Conservation (phyloP, 176 grass and related monocot species). For the Puccinellia tenuiflora region DNA sequence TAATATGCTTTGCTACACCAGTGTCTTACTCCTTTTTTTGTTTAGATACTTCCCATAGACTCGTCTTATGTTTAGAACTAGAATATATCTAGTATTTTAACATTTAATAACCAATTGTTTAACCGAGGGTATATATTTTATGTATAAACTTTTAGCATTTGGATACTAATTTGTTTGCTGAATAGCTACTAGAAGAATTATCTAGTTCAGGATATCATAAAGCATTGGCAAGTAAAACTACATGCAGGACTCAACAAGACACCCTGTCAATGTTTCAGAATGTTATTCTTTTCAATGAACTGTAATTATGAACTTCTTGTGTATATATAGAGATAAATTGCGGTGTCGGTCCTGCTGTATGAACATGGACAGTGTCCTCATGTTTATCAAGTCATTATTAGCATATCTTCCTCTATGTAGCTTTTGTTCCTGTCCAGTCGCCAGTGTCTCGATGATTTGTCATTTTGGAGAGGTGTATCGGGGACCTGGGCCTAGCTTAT, state of each 20-base stretch:
- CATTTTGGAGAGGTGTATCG: background rate
- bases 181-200: background rate
- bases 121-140: background rate
- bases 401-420: slow-evolving; percentile 4
- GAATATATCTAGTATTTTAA: background rate
- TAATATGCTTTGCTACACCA: background rate
- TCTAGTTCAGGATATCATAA: slow-evolving; percentile 12
- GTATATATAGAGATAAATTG: background rate
- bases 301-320: background rate
- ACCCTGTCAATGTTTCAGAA: background rate
- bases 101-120: background rate
- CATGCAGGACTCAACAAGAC: background rate
- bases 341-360: background rate
- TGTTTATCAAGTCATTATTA: slow-evolving; percentile 20
- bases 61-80: background rate
- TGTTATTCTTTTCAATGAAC: background rate
- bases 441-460: background rate
- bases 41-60: slow-evolving; percentile 1
- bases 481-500: background rate
- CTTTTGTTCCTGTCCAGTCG: background rate
- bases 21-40: background rate
- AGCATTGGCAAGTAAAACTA: background rate
- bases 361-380: slow-evolving; percentile 8
- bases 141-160: background rate
- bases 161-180: background rate